Conservation (phyloP, 139 green algal genomes). For the Penium margaritaceum region DNA sequence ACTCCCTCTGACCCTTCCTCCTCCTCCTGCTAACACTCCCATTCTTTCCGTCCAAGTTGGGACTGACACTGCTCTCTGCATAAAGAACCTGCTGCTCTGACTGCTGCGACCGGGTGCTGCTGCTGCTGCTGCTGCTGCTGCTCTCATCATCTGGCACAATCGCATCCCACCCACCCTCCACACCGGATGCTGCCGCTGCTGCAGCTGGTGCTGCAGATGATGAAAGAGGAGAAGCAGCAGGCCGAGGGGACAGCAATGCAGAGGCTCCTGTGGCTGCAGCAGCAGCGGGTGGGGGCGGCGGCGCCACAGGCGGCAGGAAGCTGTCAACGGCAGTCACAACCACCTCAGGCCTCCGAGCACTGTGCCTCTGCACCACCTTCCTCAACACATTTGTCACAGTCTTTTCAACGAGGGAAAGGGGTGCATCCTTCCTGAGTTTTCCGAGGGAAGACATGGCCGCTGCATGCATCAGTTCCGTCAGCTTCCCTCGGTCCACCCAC, state of each 20-base stretch:
- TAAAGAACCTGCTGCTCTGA: not conserved
- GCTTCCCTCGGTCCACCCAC: slow-evolving; percentile 73
- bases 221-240: not conserved
- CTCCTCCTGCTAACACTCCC: too few relatives aligned
- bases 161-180: too few relatives aligned
- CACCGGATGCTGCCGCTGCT: not conserved
- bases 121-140: not conserved
- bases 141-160: not conserved
- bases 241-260: too few relatives aligned
- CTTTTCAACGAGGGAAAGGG: slow-evolving; percentile 60
- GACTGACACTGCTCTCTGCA: too few relatives aligned
- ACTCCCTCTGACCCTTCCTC: too few relatives aligned
- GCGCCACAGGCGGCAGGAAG: slow-evolving; percentile 1
- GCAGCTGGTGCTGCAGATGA: not conserved
- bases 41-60: too few relatives aligned
- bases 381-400: slow-evolving; percentile 59
- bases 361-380: slow-evolving; percentile 64
- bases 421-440: slow-evolving; percentile 6
- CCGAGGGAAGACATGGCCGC: slow-evolving; percentile 40
- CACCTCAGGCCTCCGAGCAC: slow-evolving; percentile 75
- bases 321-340: slow-evolving; percentile 61
- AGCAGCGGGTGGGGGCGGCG: not conserved
- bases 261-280: too few relatives aligned
- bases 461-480: slow-evolving; percentile 65
- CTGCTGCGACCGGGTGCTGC: not conserved